Percentiles rank a stretch among this genome's conserved stretches.
Conservation (phyloP, 805 yeast species). For the Hanseniaspora meyeri region DNA sequence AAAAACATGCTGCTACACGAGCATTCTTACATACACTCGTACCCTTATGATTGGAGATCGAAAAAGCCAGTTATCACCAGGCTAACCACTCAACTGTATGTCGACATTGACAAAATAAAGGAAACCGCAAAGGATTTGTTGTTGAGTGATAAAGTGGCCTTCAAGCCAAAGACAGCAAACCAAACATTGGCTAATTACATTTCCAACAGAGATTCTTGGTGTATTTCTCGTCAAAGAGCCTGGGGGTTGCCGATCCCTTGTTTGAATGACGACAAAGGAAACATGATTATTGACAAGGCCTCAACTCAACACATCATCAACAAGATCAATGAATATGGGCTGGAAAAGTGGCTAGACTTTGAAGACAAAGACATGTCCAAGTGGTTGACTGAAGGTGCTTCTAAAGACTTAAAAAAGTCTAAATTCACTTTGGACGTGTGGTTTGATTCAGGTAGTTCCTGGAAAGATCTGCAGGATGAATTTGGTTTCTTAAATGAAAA, state of each 20-base stretch:
- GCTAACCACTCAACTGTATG: constrained; percentile 95
- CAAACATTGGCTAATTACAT: constrained; percentile 64
- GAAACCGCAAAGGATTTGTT: not conserved
- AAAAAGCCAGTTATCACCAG: constrained; percentile 89
- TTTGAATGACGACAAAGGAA: constrained; percentile 52
- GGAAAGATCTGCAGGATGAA: constrained; percentile 43
- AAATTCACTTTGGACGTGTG: constrained; percentile 96
- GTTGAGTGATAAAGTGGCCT: constrained; percentile 37
- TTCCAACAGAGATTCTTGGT: constrained; percentile 81
- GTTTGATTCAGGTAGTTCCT: constrained; percentile 94
- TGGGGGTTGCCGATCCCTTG: constrained; percentile 99
- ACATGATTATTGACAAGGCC: constrained; percentile 46
- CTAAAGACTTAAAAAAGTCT: constrained; percentile 37
- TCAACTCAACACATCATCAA: constrained; percentile 47
- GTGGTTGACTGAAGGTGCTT: not conserved
- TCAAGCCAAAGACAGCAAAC: constrained; percentile 61
- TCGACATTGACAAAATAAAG: constrained; percentile 32
- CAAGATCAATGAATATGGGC: constrained; percentile 46
- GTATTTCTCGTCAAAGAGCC: constrained; percentile 85
- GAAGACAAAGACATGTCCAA: constrained; percentile 24
- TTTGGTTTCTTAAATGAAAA: constrained; percentile 21
- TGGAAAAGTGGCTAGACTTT: constrained; percentile 65
- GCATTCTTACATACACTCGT: constrained; percentile 58
- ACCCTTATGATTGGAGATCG: constrained; percentile 96
- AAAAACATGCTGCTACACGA: constrained; percentile 36